Percentiles rank a stretch among this genome's conserved stretches.
These are phyloP conservation scores for Bassia scoparia DNA, from an alignment of 148 eudicot species.

Conservation along the genomic window DNA sequence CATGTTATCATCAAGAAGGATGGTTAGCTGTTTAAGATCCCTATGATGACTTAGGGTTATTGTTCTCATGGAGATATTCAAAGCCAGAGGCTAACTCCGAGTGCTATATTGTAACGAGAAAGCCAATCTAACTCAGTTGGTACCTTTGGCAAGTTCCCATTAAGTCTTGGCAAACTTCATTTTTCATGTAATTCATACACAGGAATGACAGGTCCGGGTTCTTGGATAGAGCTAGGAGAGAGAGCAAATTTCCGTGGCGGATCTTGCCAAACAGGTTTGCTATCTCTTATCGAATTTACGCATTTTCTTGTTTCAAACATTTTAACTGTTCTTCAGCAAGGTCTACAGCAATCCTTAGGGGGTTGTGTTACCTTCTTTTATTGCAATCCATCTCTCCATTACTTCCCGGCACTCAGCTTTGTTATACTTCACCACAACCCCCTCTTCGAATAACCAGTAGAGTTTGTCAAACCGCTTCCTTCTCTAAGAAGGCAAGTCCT, in stretches of 20 bases:
- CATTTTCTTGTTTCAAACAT: conserved; percentile 63
- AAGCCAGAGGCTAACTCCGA: conserved; percentile 84
- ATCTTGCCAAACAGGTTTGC: conserved; percentile 87
- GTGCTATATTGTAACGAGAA: conserved; percentile 49
- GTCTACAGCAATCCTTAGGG: conserved; percentile 49
- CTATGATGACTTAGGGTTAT: conserved; percentile 71
- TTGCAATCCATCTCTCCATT: conserved; percentile 64
- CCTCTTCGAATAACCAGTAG: conserved; percentile 60
- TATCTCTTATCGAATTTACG: conserved; percentile 70
- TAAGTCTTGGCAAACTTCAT: conserved; percentile 75
- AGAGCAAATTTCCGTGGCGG: conserved; percentile 75
- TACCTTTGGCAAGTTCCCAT: conserved; percentile 40
- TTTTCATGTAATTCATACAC: conserved; percentile 92
- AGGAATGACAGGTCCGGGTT: conserved; percentile 78
- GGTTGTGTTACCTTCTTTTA: conserved; percentile 69
- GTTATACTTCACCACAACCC: conserved; percentile 87
- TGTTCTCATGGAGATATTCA: conserved; percentile 72
- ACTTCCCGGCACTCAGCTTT: conserved; percentile 57
- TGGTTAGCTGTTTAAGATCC: conserved; percentile 78
- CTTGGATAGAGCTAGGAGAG: conserved; percentile 81
- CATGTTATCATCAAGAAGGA: conserved; percentile 85
- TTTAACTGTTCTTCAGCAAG: conserved; percentile 64
- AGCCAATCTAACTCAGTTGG: conserved; percentile 58
- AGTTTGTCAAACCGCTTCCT: conserved; percentile 58
- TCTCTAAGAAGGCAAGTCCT: conserved; percentile 65